phyloP scores from a whole-genome alignment of 2,329 filamentous ascomycete species.

The Arachnomyces sp. region DNA sequence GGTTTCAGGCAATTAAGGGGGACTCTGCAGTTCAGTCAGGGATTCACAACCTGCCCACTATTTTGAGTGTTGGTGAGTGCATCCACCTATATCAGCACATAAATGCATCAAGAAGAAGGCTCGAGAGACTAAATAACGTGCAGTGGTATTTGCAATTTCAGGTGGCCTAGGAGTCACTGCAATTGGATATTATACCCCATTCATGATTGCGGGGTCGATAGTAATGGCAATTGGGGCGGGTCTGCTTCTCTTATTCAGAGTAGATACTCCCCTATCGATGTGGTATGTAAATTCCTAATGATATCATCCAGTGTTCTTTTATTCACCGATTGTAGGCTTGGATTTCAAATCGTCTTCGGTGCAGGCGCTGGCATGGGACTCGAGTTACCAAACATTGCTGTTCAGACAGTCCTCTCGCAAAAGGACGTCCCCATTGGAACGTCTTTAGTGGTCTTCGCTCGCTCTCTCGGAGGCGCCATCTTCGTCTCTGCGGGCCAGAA shows the following conservation, averaged over 20 bases:
- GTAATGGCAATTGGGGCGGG: conserved; percentile 31
- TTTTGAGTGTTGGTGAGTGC: too few species aligned
- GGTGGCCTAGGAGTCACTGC: conserved; percentile 16
- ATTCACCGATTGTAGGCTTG: too few species aligned
- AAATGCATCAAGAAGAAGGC: too few species aligned
- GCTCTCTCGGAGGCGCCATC: conserved; percentile 30
- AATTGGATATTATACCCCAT: conserved; percentile 28
- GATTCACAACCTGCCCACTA: conserved; percentile 35
- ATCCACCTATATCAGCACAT: too few species aligned
- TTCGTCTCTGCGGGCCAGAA: conserved; percentile 46
- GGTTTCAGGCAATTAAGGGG: conserved; percentile 41
- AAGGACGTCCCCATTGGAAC: conserved; percentile 27
- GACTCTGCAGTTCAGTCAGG: conserved; percentile 38
- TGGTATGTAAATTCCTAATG: conserved; percentile 39
- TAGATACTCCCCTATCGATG: conserved; percentile 8
- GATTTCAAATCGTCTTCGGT: too few species aligned
- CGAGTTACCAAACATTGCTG: conserved; percentile 18
- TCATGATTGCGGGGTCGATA: conserved; percentile 26
- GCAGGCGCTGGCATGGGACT: conserved; percentile 4
- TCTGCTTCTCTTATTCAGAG: conserved; percentile 28
- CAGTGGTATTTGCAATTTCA: too few species aligned
- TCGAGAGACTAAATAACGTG: too few species aligned
- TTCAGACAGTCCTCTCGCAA: conserved; percentile 25
- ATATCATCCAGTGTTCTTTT: too few species aligned
- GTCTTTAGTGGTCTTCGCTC: conserved; percentile 26